Base-by-base conservation (phyloP, 371 early-diverging fungal species). In the Mortierella sp. region DNA sequence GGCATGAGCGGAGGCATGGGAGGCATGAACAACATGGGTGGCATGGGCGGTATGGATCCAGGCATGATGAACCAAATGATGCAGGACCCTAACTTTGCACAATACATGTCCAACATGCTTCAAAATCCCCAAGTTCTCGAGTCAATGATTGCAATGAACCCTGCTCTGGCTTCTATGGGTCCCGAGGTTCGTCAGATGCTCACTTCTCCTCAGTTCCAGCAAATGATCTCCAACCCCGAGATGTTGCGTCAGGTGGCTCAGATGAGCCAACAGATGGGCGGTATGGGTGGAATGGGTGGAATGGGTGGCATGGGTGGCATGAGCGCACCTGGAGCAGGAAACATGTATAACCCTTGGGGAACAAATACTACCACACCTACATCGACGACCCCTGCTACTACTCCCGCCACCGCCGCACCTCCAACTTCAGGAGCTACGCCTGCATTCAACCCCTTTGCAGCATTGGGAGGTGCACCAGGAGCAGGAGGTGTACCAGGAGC, bases 111-210 rank as follows among this genome's bases (percentile, higher is more conserved):
- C 23, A 88, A 85, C 57, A 85, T 96, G 66, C 81, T 91, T 35
- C 89, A 89, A 65, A 96, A 96, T 76, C 97, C 97, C 9, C 90
- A 91, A 61, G 88, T 97, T 23, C 73, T 97, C 64, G 95, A 96
- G 51, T 85, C 87, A 61, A 92, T 97, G 86, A 91, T 94, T 57
- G 89, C 91, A 9, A 88, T 88, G 72, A 96, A 95, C 83, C 96
- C 97, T 45, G 89, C 90, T 63, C 73, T 97, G 32, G 90, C 94
- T 23, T 77, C 84, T 67, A 91, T 95, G 89, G 95, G 94, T 12
- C 97, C 97, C 45, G 91, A 96, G 82, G 88, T 96, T 81, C 92
- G 96, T 53, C 86, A 88, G 72, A 90, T 92, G 90, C 86, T 94
- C 82, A 88, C 86, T 56, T 89, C 92, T 61, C 95, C 95, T 0